Percentiles rank a stretch among this genome's conserved stretches.
phyloP scores from a whole-genome alignment of 108 stramenopile species.

The Pseudonitzschia delicatissima region DNA sequence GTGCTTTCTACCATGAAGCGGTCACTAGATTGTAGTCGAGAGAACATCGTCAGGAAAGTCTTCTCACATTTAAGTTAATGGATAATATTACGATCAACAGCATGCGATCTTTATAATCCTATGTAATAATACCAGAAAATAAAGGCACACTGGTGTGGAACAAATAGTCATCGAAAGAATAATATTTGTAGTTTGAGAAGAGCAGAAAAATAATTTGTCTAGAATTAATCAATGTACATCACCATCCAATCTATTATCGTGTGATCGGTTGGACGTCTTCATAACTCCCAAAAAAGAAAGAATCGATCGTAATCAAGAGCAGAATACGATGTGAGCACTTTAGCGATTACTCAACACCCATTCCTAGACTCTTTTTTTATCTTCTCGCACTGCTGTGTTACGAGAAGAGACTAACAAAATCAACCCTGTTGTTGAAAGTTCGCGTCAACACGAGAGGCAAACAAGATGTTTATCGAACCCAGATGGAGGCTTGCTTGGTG shows the following conservation, averaged over 20 bases:
- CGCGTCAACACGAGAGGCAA: neutral
- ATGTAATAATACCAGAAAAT: no score
- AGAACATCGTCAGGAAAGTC: no score
- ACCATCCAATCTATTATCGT: slow-evolving; percentile 3
- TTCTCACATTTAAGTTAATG: no score
- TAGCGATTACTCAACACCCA: no score
- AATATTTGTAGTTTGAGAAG: neutral
- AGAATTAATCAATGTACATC: neutral
- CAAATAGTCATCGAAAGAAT: no score
- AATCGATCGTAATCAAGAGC: slow-evolving; percentile 3
- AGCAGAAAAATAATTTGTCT: neutral
- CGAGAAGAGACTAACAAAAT: slow-evolving; percentile 9
- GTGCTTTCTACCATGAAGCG: no score
- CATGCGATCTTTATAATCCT: neutral
- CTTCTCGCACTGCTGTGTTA: neutral
- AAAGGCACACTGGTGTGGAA: no score
- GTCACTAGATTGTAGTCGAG: no score
- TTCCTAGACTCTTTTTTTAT: neutral
- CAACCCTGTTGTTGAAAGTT: slow-evolving; percentile 1
- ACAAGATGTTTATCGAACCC: slow-evolving; percentile 43
- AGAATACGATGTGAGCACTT: no score
- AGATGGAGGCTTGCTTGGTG: slow-evolving; percentile 57
- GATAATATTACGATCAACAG: no score
- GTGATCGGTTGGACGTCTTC: no score
- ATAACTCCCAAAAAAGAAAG: no score